phyloP scores from a whole-genome alignment of 129 eudicot species.

The Cynara cardunculus region DNA sequence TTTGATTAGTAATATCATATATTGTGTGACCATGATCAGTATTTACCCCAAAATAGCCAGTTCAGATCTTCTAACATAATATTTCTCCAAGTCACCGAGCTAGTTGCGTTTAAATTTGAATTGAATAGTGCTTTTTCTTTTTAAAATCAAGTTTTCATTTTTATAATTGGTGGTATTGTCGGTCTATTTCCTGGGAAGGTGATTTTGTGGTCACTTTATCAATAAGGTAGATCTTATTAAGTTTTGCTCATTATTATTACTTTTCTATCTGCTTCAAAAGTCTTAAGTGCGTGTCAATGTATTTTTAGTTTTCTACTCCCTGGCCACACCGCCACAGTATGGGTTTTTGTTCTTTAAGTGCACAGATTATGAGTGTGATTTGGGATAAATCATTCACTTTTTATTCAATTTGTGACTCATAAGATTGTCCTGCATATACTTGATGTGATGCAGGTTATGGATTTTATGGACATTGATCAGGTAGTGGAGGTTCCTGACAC shows the following conservation, averaged over 20 bases:
- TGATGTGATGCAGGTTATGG: slow-evolving; percentile 54
- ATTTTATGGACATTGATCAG: slow-evolving; percentile 64
- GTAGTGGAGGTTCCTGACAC: slow-evolving; percentile 70
- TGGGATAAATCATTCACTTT: background rate
- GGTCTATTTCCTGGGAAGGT: background rate
- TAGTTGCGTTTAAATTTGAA: background rate
- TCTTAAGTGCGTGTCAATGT: background rate
- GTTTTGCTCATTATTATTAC: background rate
- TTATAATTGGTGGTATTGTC: background rate
- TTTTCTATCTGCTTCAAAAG: background rate
- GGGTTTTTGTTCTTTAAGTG: background rate
- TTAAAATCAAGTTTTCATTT: background rate
- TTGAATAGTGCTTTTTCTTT: background rate
- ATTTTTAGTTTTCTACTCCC: background rate
- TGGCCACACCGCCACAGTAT: background rate
- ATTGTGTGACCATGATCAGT: background rate
- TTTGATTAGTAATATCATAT: background rate
- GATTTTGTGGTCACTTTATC: background rate
- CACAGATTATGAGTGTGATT: background rate
- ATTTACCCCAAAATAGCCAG: background rate
- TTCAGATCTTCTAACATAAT: background rate
- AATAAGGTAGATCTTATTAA: background rate
- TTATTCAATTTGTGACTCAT: background rate
- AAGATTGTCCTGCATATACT: background rate
- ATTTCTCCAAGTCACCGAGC: background rate